phyloP scores from a whole-genome alignment of 352 stramenopile genomes.

The Poterioochromonas sp. region DNA sequence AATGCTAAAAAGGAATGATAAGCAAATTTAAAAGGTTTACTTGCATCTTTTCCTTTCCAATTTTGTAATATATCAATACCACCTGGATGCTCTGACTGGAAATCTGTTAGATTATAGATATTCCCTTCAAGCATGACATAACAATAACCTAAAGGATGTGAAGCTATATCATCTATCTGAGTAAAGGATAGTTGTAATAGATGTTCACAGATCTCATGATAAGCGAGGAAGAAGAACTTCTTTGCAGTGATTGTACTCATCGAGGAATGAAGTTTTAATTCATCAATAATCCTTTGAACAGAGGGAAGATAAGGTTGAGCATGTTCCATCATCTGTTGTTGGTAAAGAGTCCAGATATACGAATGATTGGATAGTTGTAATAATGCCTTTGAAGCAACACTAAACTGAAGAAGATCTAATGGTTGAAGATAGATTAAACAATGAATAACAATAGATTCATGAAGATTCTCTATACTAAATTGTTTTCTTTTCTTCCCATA shows the following conservation, averaged over 20 bases:
- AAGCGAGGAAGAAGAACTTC: not conserved
- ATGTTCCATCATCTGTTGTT: not conserved
- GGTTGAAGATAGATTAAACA: not conserved
- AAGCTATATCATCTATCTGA: not conserved
- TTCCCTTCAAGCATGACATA: not conserved
- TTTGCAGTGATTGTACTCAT: not conserved
- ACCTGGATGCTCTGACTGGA: not conserved
- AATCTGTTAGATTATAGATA: constrained; percentile 5
- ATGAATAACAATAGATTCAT: not conserved
- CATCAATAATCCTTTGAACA: not conserved
- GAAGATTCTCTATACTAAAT: not conserved
- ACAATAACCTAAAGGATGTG: not conserved
- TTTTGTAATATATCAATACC: not conserved
- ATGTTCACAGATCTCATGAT: not conserved
- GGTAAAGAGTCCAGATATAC: no score
- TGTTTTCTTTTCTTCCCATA: not conserved
- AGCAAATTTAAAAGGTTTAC: not conserved
- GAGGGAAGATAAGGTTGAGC: not conserved
- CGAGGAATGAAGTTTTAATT: not conserved
- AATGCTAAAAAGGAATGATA: no score
- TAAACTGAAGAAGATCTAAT: not conserved
- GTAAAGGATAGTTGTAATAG: not conserved
- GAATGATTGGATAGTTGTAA: no score
- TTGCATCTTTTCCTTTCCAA: constrained; percentile 6
- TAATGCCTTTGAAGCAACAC: not conserved